Base-by-base conservation (phyloP, 129 eudicot genomes). In the Artemisia argyi region DNA sequence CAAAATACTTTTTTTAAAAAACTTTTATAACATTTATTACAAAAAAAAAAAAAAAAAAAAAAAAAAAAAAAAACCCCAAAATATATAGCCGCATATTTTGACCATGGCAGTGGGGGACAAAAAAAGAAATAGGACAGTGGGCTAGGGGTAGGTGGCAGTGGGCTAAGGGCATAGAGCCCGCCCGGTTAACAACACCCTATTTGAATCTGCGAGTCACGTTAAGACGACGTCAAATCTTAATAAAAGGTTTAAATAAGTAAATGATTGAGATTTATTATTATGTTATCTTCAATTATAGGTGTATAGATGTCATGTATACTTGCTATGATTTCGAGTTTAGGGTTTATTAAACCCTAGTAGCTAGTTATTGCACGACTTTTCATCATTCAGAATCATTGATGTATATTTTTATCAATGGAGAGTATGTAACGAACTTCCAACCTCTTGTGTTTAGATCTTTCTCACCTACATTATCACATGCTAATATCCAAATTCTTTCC, bases 261-360 rank as follows among this genome's bases (percentile, higher is more conserved):
- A 44, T 47, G 42, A 20, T 20, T 47, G 71, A 18, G 71, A 66
- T 18, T 47, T 66, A 66, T 47, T 48, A 52, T 19, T 44, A 35
- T 69, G 65, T 11, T 32, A 69, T 54, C 48, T 44, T 32, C 39
- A n/a, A 30, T 18, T 9, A 28, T 39, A 39, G 46, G 9, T 16
- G 30, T 10, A 35, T 44, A 49, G 61, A 69, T 42, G 11, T 53
- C 24, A 65, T 54, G 3, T 3, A 39, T 44, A 49, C 17, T 13
- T 32, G 30, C 51, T 18, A 65, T 65, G 54, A 18, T 5, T 9
- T 26, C 47, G 49, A 62, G 67, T 62, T 12, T 62, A 62, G 17
- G 9, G 16, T 46, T 65, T 65, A 18, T 18, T 17, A 65, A 42
- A n/a, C 35, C 26, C 30, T 1, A 63, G 24, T 32, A 62, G 49